phyloP scores from a whole-genome alignment of 768 basidiomycete species.

The Crassisporium funariophilum region DNA sequence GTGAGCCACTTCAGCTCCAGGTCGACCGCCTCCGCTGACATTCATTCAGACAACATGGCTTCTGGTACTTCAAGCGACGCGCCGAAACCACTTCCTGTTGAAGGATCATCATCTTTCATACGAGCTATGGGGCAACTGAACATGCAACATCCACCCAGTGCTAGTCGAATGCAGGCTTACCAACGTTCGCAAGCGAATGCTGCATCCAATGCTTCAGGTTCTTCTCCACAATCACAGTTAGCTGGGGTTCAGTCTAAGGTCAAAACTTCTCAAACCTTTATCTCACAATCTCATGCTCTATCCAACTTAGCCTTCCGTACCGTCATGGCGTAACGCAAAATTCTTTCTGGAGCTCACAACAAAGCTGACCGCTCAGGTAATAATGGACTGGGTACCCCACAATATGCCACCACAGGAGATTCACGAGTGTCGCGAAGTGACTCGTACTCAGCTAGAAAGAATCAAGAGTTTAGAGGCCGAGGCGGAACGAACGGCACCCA shows the following conservation, averaged over 20 bases:
- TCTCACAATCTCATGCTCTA: too few relatives aligned
- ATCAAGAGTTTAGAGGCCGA: slow-evolving; percentile 21
- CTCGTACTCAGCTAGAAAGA: slow-evolving; percentile 10
- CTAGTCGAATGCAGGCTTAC: too few relatives aligned
- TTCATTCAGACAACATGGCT: too few relatives aligned
- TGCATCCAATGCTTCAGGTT: too few relatives aligned
- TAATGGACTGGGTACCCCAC: slow-evolving; percentile 20
- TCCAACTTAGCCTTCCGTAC: neutral
- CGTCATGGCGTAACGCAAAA: neutral
- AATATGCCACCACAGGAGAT: slow-evolving; percentile 12
- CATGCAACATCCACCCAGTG: neutral
- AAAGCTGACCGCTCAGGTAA: slow-evolving; percentile 6
- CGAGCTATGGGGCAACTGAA: slow-evolving; percentile 5
- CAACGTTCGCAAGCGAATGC: too few relatives aligned
- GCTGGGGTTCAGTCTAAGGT: too few relatives aligned
- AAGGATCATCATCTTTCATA: neutral
- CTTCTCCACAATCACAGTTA: too few relatives aligned
- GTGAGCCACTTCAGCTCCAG: too few relatives aligned
- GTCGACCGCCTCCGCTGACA: too few relatives aligned
- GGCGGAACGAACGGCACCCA: slow-evolving; percentile 2
- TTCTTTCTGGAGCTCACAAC: slow-evolving; percentile 3
- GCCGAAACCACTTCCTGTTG: too few relatives aligned
- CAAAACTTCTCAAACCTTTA: too few relatives aligned
- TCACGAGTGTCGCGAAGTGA: slow-evolving; percentile 8
- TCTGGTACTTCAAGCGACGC: too few relatives aligned